Evolutionary conservation across 352 stramenopile species (phyloP), one percentile per base, ranked within the genome.

Genomic region (Lagenidium giganteum): DNA sequence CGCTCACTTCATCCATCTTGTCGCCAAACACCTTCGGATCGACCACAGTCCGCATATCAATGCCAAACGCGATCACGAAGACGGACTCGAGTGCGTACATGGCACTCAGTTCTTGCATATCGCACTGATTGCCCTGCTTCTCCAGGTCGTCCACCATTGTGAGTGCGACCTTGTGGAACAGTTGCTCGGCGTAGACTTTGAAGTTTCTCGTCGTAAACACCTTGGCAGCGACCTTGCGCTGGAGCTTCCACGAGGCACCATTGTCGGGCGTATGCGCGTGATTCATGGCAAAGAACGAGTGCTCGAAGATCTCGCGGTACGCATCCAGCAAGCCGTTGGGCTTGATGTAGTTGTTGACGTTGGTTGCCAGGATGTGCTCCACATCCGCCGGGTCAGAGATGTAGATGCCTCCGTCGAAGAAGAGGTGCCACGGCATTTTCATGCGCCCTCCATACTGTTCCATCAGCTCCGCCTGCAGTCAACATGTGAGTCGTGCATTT

Each of bases 171-270:
- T 61, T 67, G 20, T 53, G 44, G 37, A 87, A 80, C 3, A 79
- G 45, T 50, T 73, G 43, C 42, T 80, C 70, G 2, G 53, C 58
- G 32, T 70, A 78, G 1, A 55, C 51, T 17, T 63, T 61, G 13
- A 87, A 82, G 31, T 83, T 83, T 18, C 42, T 55, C 1, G 64
- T 75, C 23, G 78, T 93, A 21, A 95, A 95, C 20, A 97, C 90
- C 42, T 92, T 88, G 20, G 80, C 88, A 33, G 84, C 83, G 18
- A 76, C 72, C 40, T 93, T 93, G 41, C 83, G 72, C 45, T 95
- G 83, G 7, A 85, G 41, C 3, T 61, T 47, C 83, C 83, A 95
- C 31, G 61, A 67, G 42, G 47, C 62, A 22, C 79, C 79, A 16
- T 78, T 62, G 35, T 80, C 70, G 1, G 51, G 43, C n/a, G 58